A percentile compares a stretch with the other conserved stretches of the same genome.
Evolutionary conservation across 2,329 filamentous ascomycete genomes (phyloP).

Genomic region (Pseudocercospora eumusae): DNA sequence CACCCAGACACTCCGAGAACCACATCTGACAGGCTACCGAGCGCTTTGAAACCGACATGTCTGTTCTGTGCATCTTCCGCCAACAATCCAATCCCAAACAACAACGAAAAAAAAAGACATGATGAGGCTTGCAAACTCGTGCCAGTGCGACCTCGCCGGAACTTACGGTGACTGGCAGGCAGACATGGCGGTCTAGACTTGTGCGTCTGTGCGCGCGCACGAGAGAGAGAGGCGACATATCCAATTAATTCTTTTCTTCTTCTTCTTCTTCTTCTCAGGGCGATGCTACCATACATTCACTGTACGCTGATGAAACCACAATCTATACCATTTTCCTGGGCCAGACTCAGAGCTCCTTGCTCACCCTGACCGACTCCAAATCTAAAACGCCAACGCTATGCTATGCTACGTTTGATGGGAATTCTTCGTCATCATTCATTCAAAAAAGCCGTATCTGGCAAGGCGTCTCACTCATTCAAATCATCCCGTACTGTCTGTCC

Average conservation of each 20-base stretch:
- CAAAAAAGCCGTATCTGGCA: too few relatives aligned
- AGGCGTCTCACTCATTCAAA: too few relatives aligned
- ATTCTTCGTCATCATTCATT: conserved; percentile 19
- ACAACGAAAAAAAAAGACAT: background rate
- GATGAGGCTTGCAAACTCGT: conserved; percentile 5
- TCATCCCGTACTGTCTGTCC: conserved; percentile 18
- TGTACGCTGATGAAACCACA: conserved; percentile 10
- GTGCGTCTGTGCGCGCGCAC: conserved; percentile 8
- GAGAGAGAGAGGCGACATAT: background rate
- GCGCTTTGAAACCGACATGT: background rate
- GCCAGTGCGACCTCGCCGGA: conserved; percentile 7
- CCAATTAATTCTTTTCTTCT: conserved; percentile 5
- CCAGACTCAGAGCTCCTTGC: conserved; percentile 12
- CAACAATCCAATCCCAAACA: too few relatives aligned
- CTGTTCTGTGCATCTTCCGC: conserved; percentile 7
- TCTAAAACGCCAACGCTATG: conserved; percentile 7
- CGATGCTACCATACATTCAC: conserved; percentile 14
- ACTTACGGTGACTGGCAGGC: conserved; percentile 7
- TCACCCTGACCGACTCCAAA: conserved; percentile 26
- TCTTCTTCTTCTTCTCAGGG: background rate
- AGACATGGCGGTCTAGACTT: conserved; percentile 15
- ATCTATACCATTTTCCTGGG: conserved; percentile 6
- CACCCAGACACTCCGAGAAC: background rate
- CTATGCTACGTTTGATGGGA: too few relatives aligned
- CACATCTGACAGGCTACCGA: conserved; percentile 2